Percentiles rank a stretch among this genome's conserved stretches.
Conservation (phyloP, 768 basidiomycete genomes). For the Suillus lakei region DNA sequence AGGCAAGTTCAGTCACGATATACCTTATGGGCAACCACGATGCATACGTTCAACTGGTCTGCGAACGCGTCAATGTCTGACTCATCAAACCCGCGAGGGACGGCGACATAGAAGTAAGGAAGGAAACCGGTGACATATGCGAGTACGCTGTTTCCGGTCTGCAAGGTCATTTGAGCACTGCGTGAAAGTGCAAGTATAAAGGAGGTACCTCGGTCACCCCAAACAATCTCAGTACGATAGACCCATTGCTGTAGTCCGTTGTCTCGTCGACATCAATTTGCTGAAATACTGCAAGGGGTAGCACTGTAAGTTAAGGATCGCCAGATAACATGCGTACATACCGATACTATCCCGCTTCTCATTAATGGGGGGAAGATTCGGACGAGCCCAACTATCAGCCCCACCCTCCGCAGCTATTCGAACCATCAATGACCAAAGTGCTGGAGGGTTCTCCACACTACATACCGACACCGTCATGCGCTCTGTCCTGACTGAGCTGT, state of each 20-base stretch:
- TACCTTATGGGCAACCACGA: not conserved
- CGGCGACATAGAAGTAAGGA: slow-evolving; percentile 92
- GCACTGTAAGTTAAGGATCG: not conserved
- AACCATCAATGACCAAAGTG: slow-evolving; percentile 5
- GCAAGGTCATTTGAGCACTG: slow-evolving; percentile 7
- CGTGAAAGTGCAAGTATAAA: not conserved
- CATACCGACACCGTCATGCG: slow-evolving; percentile 49
- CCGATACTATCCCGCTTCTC: slow-evolving; percentile 69
- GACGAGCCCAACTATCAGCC: slow-evolving; percentile 74
- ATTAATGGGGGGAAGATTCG: slow-evolving; percentile 57
- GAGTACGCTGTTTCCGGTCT: slow-evolving; percentile 90
- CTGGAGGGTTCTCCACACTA: slow-evolving; percentile 4
- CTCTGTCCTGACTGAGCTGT: slow-evolving; percentile 55
- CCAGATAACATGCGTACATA: slow-evolving; percentile 36
- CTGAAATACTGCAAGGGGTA: slow-evolving; percentile 73
- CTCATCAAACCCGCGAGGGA: slow-evolving; percentile 80
- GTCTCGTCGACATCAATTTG: slow-evolving; percentile 92
- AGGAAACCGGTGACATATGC: slow-evolving; percentile 80
- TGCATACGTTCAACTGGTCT: slow-evolving; percentile 75
- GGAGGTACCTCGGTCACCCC: slow-evolving; percentile 82
- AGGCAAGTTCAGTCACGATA: not conserved
- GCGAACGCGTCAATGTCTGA: slow-evolving; percentile 70
- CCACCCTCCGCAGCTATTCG: slow-evolving; percentile 74
- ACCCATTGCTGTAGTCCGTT: slow-evolving; percentile 44
- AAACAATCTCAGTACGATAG: slow-evolving; percentile 70